Conservation (phyloP, 352 stramenopile genomes). For the Phytophthora megakarya region DNA sequence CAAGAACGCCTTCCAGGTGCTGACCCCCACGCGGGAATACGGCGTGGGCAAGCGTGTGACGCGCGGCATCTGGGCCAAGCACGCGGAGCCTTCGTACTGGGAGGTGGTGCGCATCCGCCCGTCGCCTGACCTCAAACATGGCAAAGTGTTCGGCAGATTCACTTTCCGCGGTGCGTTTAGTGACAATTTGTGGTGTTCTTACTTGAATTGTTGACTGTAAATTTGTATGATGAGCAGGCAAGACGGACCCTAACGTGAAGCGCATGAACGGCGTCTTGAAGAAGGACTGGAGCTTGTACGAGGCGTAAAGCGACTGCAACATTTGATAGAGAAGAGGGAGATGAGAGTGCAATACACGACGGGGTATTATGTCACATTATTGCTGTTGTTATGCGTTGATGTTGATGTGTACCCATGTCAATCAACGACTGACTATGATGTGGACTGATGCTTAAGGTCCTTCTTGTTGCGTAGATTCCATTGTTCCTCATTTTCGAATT, state of each 20-base stretch:
- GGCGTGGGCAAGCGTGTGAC: slow-evolving; percentile 74
- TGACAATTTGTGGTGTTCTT: background rate
- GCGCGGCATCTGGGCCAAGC: slow-evolving; percentile 76
- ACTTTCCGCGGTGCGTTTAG: slow-evolving; percentile 76
- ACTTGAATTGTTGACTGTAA: background rate
- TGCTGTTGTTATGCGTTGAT: background rate
- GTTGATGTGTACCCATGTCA: background rate
- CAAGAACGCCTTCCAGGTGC: slow-evolving; percentile 78
- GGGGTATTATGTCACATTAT: slow-evolving; percentile 35
- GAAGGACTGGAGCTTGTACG: slow-evolving; percentile 63
- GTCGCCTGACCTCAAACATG: slow-evolving; percentile 81
- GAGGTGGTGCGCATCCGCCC: slow-evolving; percentile 82
- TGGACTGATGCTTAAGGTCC: too few relatives aligned
- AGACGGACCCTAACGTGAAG: slow-evolving; percentile 73
- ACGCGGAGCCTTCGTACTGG: slow-evolving; percentile 75
- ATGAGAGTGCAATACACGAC: slow-evolving; percentile 39
- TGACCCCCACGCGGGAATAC: slow-evolving; percentile 72
- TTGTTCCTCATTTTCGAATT: slow-evolving; percentile 2
- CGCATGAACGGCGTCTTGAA: slow-evolving; percentile 80
- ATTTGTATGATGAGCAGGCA: slow-evolving; percentile 44
- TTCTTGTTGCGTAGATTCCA: background rate
- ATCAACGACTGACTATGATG: background rate
- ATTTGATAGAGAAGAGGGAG: slow-evolving; percentile 26
- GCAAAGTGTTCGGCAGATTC: slow-evolving; percentile 83
- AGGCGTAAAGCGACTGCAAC: slow-evolving; percentile 21